Evolutionary conservation across 2,329 filamentous ascomycete genomes (phyloP), one percentile per base, ranked within the genome.

Genomic region (Thermoascus crustaceus): DNA sequence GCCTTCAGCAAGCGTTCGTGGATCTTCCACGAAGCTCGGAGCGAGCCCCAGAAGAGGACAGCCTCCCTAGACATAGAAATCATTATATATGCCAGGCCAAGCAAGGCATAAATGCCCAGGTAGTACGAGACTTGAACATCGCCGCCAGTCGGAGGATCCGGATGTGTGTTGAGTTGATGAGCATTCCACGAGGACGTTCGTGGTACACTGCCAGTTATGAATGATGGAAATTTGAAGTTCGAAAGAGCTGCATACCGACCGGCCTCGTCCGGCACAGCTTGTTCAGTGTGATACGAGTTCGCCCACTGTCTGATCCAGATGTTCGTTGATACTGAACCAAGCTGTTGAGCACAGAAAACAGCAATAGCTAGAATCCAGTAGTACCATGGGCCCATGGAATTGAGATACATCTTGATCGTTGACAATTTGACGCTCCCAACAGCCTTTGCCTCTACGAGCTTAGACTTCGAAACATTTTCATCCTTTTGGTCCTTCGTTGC

Each of bases 261-360:
- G 14, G 58, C 56, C 37, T 57, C 50, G 30, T 59, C 56, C 14
- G 40, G 18, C 4, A 42, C 40, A 17, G 35, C 55, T 38, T 59
- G 60, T 32, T 71, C 70, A 40, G 53, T 64, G 38, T 72, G 73
- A 55, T 96, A 96, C 41, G 91, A 82, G 56, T 95, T 94, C 10
- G 89, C 83, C 91, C 91, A 98, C 57, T 89, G 72, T 48, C 85
- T 77, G 50, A 98, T 94, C 91, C 91, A 98, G 33, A 95, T 64
- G 51, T 91, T 95, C 22, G 87, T 93, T 1, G 82, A 85, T 2
- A 96, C 82, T 16, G 83, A 83, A 3, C 83, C 82, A 21, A 94
- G 58, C 57, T 98, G 91, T 55, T 95, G 88, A 29, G 82, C 66
- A 18, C 73, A 72, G 53, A 98, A 96, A 23, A 88, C 80, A 4